Conservation (phyloP, 2,329 filamentous ascomycete species). For the Ceratocystis albifundus region DNA sequence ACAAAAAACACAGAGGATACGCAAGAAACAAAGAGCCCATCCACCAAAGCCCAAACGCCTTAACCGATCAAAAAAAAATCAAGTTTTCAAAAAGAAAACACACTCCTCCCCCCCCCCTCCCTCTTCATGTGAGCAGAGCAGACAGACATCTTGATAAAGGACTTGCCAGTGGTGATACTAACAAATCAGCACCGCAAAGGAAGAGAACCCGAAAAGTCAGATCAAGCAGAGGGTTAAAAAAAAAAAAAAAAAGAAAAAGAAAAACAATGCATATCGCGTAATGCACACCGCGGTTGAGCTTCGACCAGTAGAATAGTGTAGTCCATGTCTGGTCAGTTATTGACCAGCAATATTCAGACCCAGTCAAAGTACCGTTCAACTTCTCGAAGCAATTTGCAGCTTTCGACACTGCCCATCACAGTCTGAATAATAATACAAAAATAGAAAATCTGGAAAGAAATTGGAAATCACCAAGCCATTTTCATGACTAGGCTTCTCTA, state of each 20-base stretch:
- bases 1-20: not conserved
- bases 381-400: not conserved
- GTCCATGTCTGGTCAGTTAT: not conserved
- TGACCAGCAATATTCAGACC: not conserved
- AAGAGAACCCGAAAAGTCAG: not conserved
- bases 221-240: not conserved
- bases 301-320: not conserved
- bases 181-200: not conserved
- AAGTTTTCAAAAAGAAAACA: not conserved
- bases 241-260: too few species aligned
- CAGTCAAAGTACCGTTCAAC: not conserved
- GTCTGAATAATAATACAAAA: slow-evolving; percentile 9
- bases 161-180: too few species aligned
- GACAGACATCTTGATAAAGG: too few species aligned
- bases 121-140: too few species aligned
- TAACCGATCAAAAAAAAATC: not conserved
- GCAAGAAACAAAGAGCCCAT: not conserved
- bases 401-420: not conserved
- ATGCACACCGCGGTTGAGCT: not conserved
- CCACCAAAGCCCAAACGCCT: not conserved
- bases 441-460: slow-evolving; percentile 2
- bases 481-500: slow-evolving; percentile 1
- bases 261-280: too few species aligned
- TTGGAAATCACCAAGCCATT: not conserved
- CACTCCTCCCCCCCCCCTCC: too few species aligned